Evolutionary conservation across 23 red algal species (phyloP).

Genomic region (Gracilaria caudata): DNA sequence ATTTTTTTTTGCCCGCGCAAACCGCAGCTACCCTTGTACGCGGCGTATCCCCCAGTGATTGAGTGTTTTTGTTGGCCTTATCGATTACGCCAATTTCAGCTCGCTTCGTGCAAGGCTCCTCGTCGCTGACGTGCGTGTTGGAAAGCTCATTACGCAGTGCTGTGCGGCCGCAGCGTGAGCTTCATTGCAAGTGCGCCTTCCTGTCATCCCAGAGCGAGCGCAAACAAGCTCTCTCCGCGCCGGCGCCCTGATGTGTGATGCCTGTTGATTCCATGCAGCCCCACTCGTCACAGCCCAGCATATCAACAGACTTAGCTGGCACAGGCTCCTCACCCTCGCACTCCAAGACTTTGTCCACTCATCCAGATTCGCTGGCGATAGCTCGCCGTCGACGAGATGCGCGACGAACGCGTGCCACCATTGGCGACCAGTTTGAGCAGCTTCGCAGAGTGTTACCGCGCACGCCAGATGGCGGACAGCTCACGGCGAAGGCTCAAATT

Average conservation of each 20-base stretch:
- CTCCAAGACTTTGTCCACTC: background rate
- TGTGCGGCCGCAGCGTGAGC: background rate
- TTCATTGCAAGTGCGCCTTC: background rate
- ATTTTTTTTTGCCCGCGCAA: too few relatives aligned
- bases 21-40: too few relatives aligned
- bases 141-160: background rate
- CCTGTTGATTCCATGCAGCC: conserved; percentile 2
- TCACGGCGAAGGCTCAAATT: conserved; percentile 65
- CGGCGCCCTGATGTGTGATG: background rate
- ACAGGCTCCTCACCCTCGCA: background rate
- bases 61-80: background rate
- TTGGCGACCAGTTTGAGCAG: conserved; percentile 71
- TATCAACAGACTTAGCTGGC: background rate
- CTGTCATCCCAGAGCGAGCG: background rate
- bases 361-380: background rate
- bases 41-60: too few relatives aligned
- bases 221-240: background rate
- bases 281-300: background rate
- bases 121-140: background rate
- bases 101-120: background rate
- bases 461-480: conserved; percentile 15
- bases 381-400: background rate
- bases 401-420: conserved; percentile 40
- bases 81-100: background rate
- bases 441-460: conserved; percentile 58